Base-by-base conservation (phyloP, 768 basidiomycete species). In the Cyclocybe cylindracea region DNA sequence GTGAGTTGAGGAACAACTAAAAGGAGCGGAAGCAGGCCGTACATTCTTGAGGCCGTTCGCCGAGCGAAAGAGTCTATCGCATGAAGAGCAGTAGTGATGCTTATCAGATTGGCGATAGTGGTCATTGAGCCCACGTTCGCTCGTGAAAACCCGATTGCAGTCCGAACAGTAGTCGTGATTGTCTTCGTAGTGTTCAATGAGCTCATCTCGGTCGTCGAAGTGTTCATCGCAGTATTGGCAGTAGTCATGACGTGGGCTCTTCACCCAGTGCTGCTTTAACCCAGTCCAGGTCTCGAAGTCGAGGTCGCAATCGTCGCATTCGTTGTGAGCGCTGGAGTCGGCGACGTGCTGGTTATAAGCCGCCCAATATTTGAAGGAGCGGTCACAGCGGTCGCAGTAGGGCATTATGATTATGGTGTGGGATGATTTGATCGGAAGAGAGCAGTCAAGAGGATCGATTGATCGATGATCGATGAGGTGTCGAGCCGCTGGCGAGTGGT, bases 161-260 rank as follows among this genome's bases (percentile, higher is more conserved):
- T 16, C 1, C 0, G 11, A 29, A 58, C 85, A 86, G 50, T 69
- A 78, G 40, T 51, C 11, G 60, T 86, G 85, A 0, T 37, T 39
- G 0, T 64, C 24, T 0, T 69, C 11, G 54, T 73, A 73, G 57
- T 87, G 86, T 0, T 62, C 49, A 0, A 69, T 52, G 1, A 84
- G 71, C 0, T 68, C 67, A 0, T 60, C 16, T 0, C 57, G 16
- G 44, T 66, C 54, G 4, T 59, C 40, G 51, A 80, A 84, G 49
- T 82, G 76, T 13, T 53, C 49, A 32, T 76, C 48, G 63, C 86
- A 87, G 14, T 58, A 36, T 48, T 78, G 77, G 62, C 86, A 87
- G 52, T 78, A 87, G 37, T 63, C 11, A 46, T 86, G 85, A 0
- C 10, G 24, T 5, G 69, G 65, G 58, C 79, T 83, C 48, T 83